These are phyloP conservation scores for Coemansia sp. DNA, from an alignment of 192 early-diverging fungal species.

Conservation along the genomic window DNA sequence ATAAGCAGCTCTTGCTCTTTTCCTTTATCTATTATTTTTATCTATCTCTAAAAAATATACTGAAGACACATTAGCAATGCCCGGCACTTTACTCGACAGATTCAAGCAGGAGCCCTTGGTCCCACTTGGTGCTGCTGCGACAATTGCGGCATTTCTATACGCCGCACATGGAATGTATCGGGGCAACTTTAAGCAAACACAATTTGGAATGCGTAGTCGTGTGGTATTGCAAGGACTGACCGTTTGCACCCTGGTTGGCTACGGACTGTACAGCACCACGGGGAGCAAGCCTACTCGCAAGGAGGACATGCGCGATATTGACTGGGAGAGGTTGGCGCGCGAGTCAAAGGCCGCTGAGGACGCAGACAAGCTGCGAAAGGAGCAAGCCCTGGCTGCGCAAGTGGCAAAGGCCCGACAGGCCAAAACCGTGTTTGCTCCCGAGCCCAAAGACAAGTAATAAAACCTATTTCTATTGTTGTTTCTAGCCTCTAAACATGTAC, in stretches of 20 bases:
- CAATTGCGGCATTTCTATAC: slow-evolving; percentile 37
- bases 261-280: slow-evolving; percentile 14
- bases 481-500: background rate
- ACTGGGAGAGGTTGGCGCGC: slow-evolving; percentile 44
- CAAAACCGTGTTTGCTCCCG: slow-evolving; percentile 19
- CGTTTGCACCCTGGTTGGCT: slow-evolving; percentile 29
- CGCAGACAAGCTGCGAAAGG: slow-evolving; percentile 13
- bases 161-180: slow-evolving; percentile 32
- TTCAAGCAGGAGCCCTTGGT: slow-evolving; percentile 47
- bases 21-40: background rate
- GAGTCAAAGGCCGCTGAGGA: slow-evolving; percentile 30
- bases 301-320: slow-evolving; percentile 28
- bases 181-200: slow-evolving; percentile 26
- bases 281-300: background rate
- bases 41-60: background rate
- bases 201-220: slow-evolving; percentile 46
- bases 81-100: slow-evolving; percentile 16
- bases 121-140: slow-evolving; percentile 30
- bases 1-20: background rate
- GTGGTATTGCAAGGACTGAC: slow-evolving; percentile 48
- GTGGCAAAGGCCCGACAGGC: slow-evolving; percentile 8
- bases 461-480: background rate
- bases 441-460: slow-evolving; percentile 14
- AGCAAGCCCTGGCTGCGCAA: slow-evolving; percentile 4
- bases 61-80: slow-evolving; percentile 9